These are phyloP conservation scores for Saussurea involucrata DNA, from an alignment of 129 eudicot species.

Conservation along the genomic window DNA sequence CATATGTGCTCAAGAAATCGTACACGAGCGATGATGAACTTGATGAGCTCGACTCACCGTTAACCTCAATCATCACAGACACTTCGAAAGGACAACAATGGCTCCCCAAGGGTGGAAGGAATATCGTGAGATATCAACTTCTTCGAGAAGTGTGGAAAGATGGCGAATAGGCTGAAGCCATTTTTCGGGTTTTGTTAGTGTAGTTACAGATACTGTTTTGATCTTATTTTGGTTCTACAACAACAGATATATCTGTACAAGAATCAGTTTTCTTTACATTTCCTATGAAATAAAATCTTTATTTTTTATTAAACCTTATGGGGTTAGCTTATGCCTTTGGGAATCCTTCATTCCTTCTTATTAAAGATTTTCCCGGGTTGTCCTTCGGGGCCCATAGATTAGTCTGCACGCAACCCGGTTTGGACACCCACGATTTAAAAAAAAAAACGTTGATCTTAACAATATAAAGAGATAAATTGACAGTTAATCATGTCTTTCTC, in stretches of 20 bases:
- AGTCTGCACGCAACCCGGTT: too few species aligned
- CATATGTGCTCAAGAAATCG: constrained; percentile 67
- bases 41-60: constrained; percentile 71
- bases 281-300: constrained; percentile 7
- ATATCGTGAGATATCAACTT: constrained; percentile 62
- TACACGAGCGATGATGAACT: constrained; percentile 88
- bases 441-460: too few species aligned
- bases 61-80: constrained; percentile 55
- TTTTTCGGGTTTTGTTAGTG: not conserved
- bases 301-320: not conserved
- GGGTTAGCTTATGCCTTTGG: too few species aligned
- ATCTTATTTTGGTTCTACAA: constrained; percentile 19
- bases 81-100: constrained; percentile 35
- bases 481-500: too few species aligned
- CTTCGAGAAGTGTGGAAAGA: constrained; percentile 82
- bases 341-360: too few species aligned
- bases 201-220: constrained; percentile 3
- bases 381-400: too few species aligned
- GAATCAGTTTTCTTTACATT: constrained; percentile 9
- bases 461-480: too few species aligned
- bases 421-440: too few species aligned
- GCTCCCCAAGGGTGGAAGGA: constrained; percentile 53
- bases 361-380: too few species aligned
- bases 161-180: constrained; percentile 32
- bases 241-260: not conserved